Evolutionary conservation across 108 stramenopile genomes (phyloP).

Genomic region (Cyclostephanos tholiformis): DNA sequence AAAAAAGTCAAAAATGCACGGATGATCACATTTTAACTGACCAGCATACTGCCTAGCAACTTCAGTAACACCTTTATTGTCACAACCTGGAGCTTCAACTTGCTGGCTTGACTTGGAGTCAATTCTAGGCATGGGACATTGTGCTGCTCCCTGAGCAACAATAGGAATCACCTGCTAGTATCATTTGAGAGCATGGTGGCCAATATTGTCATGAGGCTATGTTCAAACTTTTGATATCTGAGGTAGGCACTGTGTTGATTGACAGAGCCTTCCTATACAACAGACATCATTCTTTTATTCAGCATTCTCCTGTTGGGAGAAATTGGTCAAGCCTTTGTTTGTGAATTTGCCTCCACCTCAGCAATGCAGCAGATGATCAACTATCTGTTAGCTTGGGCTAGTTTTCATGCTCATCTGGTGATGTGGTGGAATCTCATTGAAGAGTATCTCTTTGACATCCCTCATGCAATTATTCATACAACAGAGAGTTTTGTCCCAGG

Average conservation of each 20-base stretch:
- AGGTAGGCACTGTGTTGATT: conserved; percentile 58
- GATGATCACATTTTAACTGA: conserved; percentile 4
- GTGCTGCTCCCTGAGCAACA: conserved; percentile 33
- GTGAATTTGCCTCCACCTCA: not conserved
- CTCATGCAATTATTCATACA: no score
- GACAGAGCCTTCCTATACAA: conserved; percentile 56
- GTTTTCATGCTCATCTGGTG: no score
- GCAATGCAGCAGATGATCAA: no score
- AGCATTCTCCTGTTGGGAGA: not conserved
- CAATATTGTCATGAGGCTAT: conserved; percentile 64
- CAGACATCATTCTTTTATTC: conserved; percentile 24
- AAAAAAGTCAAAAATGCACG: not conserved
- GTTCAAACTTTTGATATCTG: conserved; percentile 75
- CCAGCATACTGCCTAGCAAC: conserved; percentile 9
- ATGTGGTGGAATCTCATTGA: no score
- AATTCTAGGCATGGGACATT: not conserved
- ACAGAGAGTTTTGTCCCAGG: no score
- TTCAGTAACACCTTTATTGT: conserved; percentile 31
- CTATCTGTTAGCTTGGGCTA: no score
- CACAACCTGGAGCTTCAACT: conserved; percentile 30
- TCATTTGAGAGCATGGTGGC: conserved; percentile 62
- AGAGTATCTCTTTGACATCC: no score
- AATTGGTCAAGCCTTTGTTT: not conserved
- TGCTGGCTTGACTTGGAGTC: conserved; percentile 7
- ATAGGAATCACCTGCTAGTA: conserved; percentile 41